Evolutionary conservation across 2,329 filamentous ascomycete genomes (phyloP).

Genomic region (Kalmusia sp.): DNA sequence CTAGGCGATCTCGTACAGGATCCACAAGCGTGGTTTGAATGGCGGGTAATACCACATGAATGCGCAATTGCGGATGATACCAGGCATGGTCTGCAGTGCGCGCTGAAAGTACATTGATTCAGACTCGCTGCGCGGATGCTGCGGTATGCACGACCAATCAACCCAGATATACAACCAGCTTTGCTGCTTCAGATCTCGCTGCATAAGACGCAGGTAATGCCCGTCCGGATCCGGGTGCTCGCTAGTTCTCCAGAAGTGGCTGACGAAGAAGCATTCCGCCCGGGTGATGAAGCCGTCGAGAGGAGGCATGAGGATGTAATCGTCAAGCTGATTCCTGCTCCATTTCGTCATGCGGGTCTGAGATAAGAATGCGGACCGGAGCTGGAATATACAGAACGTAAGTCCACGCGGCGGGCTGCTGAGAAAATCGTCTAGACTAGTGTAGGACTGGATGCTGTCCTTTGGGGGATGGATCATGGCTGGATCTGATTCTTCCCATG

Average conservation of each 20-base stretch:
- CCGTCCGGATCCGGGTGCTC: conserved; percentile 33
- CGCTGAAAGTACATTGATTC: conserved; percentile 29
- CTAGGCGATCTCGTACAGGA: conserved; percentile 27
- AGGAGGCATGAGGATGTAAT: conserved; percentile 31
- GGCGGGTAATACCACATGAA: conserved; percentile 31
- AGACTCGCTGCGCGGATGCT: conserved; percentile 21
- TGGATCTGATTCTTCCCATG: no score
- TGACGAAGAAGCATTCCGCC: conserved; percentile 31
- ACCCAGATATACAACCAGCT: conserved; percentile 34
- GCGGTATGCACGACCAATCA: conserved; percentile 34
- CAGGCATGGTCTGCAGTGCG: conserved; percentile 25
- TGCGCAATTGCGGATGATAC: conserved; percentile 31
- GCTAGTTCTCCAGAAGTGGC: conserved; percentile 31
- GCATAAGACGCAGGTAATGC: conserved; percentile 21
- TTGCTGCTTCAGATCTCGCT: conserved; percentile 22
- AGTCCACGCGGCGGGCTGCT: no score
- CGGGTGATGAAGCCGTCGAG: conserved; percentile 21
- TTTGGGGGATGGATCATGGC: no score
- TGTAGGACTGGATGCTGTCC: no score
- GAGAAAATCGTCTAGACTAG: no score
- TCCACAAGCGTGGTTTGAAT: conserved; percentile 33
- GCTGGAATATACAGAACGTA: conserved; percentile 26
- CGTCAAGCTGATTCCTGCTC: conserved; percentile 19
- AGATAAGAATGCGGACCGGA: conserved; percentile 17
- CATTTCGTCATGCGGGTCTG: conserved; percentile 18